phyloP scores from a whole-genome alignment of 768 basidiomycete genomes.

The Strobilomyces echinocephalus region DNA sequence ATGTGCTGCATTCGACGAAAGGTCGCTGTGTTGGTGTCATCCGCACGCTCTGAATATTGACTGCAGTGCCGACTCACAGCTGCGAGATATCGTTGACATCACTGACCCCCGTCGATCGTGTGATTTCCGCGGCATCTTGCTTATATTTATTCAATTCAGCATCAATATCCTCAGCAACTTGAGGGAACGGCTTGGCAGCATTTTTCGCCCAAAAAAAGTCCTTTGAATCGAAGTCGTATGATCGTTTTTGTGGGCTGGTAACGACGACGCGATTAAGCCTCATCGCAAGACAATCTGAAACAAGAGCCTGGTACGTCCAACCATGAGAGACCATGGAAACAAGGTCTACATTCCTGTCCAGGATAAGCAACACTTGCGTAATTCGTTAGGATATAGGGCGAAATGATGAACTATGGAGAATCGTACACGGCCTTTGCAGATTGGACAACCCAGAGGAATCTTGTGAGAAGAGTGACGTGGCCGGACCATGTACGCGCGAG shows the following conservation, averaged over 20 bases:
- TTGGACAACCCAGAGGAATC: constrained; percentile 81
- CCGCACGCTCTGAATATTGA: not conserved
- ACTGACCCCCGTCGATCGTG: constrained; percentile 90
- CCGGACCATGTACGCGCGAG: constrained; percentile 52
- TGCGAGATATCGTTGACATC: constrained; percentile 95
- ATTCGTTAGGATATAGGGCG: constrained; percentile 8
- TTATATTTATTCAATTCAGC: constrained; percentile 87
- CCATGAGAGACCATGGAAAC: constrained; percentile 92
- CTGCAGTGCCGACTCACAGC: constrained; percentile 51
- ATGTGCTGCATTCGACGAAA: constrained; percentile 89
- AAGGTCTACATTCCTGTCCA: constrained; percentile 93
- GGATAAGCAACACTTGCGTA: constrained; percentile 74
- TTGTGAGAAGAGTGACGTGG: constrained; percentile 67
- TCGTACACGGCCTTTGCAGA: constrained; percentile 80
- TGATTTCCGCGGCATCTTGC: constrained; percentile 94
- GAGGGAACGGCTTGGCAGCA: constrained; percentile 93
- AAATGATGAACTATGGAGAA: not conserved
- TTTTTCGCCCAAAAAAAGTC: constrained; percentile 99
- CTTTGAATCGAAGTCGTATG: constrained; percentile 95
- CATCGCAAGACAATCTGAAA: constrained; percentile 96
- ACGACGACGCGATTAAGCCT: constrained; percentile 93
- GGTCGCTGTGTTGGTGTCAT: constrained; percentile 48
- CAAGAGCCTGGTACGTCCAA: constrained; percentile 98
- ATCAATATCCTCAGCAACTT: constrained; percentile 97
- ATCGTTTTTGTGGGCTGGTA: constrained; percentile 63